Evolutionary conservation across 352 stramenopile species (phyloP), one percentile per base, ranked within the genome.

Genomic region (Globisporangium cylindrosporum): DNA sequence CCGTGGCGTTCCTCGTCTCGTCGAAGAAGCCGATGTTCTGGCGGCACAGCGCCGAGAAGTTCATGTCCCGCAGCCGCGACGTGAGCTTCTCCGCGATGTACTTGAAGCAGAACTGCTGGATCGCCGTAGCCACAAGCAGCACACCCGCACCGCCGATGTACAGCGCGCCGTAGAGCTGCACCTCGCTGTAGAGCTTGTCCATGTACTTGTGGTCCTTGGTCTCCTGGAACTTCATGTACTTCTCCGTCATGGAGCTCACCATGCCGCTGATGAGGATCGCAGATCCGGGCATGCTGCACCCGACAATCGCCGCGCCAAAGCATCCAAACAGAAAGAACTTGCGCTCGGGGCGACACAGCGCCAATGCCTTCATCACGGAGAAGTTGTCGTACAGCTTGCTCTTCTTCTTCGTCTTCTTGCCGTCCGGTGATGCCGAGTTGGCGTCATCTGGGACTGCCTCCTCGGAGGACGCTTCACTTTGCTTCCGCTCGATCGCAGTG

Each of bases 1-100:
- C 82, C 0, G 84, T 66, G 0, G 75, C 73, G 64, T 96, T 73
- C n/a, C 77, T 41, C 12, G 77, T 68, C 0, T 69, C 65, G 60
- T 97, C 89, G 48, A 96, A 97, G 69, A 88, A 97, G 0, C 74
- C 65, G 54, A 95, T 67, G 10, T 78, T 73, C 43, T 89, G 81
- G 3, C 72, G 75, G 27, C 81, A 61, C 0, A 89, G 64, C 4
- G 82, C 82, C 14, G 59, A 67, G 54, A 90, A 86, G 56, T 89
- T 75, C 25, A 90, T 38, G 41, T 79, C 72, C 12, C 76, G 73
- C 54, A 88, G 71, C 0, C 76, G 68, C 1, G 79, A 86, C 49
- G 75, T 73, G 48, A 87, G 69, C n/a, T 82, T 82, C 54, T 89
- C 80, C n/a, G 73, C 71, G 34, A 81, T 81, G 32, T 80, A 74